Evolutionary conservation across 2,329 filamentous ascomycete genomes (phyloP), one percentile per base, ranked within the genome.

Genomic region (Cercospora sesami): DNA sequence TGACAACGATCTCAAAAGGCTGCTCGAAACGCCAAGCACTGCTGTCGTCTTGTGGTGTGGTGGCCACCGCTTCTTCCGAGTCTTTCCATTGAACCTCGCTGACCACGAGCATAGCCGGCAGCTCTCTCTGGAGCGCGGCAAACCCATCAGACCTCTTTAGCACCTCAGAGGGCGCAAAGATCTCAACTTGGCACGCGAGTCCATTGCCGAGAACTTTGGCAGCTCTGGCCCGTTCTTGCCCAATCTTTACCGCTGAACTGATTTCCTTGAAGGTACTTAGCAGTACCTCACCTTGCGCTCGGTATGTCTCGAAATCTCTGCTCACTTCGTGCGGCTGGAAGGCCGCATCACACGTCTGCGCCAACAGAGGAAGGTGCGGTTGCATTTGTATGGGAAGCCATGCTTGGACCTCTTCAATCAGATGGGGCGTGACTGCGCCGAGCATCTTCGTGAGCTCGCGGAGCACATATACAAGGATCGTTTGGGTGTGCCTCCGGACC

Each of bases 371-470:
- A 26, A 69, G 36, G 9, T 36, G 45, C 12, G 36, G 51, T n/a
- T 18, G 48, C 78, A 78, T 28, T 71, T 74, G 7, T 33, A 67
- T 75, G 73, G 94, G 92, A 3, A 89, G 86, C 78, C 93, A 87
- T 64, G 90, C 89, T 92, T 92, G 96, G 1, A 91, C 90, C 80
- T 98, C 94, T 76, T 96, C 92, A 0, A 97, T 90, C 4, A 98
- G 85, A 45, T 94, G 79, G 0, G 94, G 94, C 9, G 90, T 91
- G 65, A 97, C 86, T 1, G 94, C 93, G 2, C 87, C 89, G 31
- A 98, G 83, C 85, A 96, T 92, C 64, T 89, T 86, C 69, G 94
- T 82, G 18, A 97, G 83, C 39, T 92, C 88, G 5, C 87, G 81
- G 69, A 94, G 89, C 64, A 97, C 87, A 30, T 85, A 78, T 58